Evolutionary conservation across 1,139 yeast genomes (phyloP), one percentile per base, ranked within the genome.

Genomic region (Suhomyces bribrorum): DNA sequence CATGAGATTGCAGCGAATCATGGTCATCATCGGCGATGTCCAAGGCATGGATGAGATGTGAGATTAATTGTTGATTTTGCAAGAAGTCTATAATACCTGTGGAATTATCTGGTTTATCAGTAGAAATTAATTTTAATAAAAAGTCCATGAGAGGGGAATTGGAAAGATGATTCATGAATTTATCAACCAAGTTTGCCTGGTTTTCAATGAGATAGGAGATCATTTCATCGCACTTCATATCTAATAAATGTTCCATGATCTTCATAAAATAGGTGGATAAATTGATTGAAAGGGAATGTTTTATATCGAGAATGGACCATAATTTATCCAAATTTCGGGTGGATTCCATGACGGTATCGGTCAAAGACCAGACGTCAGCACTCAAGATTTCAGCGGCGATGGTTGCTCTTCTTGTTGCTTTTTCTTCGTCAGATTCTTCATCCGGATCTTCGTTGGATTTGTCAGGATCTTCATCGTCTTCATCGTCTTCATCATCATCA

Each of bases 331-430:
- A 62, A 36, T 86, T 72, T 14, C 70, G 73, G 3, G 79, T 71
- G 43, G 82, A 79, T 52, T 86, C 94, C 84, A 92, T 84, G 35
- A 92, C 83, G 0, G 96, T 83, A 52, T 92, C 96, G 4, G 96
- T 86, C 26, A 94, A 73, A 4, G 95, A 86, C 97, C 97, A 92
- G 6, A 89, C 94, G 56, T 92, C 97, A 4, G 95, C 89, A 40
- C 92, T 81, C 30, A 92, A 70, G 31, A 92, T 84, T 57, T 94
- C 98, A 1, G 96, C 87, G 4, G 96, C 92, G 46, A 90, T 77
- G 38, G 89, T 85, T 4, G 96, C 94, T 53, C 88, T 75, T 48
- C 90, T 75, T 13, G 78, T 71, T 41, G 78, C 79, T 14, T 65
- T 69, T 48, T 83, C 86, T 38, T 77, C 81, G 9, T 58, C 62